Percentiles rank a stretch among this genome's conserved stretches.
These are phyloP conservation scores for Trichosporon sp. DNA, from an alignment of 1,284 basidiomycete genomes.

Conservation along the genomic window DNA sequence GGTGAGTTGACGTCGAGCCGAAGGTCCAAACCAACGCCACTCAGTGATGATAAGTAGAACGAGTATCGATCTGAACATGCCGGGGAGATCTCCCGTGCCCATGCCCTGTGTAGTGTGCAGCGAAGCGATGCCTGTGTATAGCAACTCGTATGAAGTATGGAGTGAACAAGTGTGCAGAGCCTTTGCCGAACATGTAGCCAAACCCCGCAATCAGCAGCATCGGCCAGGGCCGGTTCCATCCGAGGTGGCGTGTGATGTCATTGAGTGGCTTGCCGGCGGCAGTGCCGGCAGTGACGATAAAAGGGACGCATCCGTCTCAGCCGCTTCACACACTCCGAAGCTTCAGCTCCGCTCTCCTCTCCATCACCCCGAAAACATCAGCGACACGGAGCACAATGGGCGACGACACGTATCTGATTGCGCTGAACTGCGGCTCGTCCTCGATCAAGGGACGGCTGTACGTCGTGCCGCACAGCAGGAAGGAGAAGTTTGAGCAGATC, in stretches of 20 bases:
- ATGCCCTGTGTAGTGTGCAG: background rate
- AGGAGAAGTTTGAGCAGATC: slow-evolving; percentile 32
- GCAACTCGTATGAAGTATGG: background rate
- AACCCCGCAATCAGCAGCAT: background rate
- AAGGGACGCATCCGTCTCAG: background rate
- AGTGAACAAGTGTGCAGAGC: background rate
- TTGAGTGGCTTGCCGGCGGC: slow-evolving; percentile 16
- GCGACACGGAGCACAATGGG: slow-evolving; percentile 17
- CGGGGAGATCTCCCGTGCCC: background rate
- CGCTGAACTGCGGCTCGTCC: slow-evolving; percentile 58
- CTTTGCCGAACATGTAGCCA: no score
- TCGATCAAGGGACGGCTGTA: slow-evolving; percentile 58
- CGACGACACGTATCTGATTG: slow-evolving; percentile 44
- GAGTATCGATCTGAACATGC: background rate
- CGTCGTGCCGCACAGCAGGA: slow-evolving; percentile 32
- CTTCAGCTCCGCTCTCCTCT: background rate
- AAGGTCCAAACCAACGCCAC: background rate
- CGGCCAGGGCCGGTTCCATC: background rate
- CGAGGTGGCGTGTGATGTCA: slow-evolving; percentile 15
- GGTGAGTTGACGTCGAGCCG: background rate
- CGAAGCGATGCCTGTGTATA: background rate
- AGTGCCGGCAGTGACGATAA: slow-evolving; percentile 15
- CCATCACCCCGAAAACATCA: slow-evolving; percentile 18
- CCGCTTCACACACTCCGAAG: background rate
- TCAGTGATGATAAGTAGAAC: background rate